These are phyloP conservation scores for Aureobasidium sp. DNA, from an alignment of 2,329 filamentous ascomycete species.

Conservation along the genomic window DNA sequence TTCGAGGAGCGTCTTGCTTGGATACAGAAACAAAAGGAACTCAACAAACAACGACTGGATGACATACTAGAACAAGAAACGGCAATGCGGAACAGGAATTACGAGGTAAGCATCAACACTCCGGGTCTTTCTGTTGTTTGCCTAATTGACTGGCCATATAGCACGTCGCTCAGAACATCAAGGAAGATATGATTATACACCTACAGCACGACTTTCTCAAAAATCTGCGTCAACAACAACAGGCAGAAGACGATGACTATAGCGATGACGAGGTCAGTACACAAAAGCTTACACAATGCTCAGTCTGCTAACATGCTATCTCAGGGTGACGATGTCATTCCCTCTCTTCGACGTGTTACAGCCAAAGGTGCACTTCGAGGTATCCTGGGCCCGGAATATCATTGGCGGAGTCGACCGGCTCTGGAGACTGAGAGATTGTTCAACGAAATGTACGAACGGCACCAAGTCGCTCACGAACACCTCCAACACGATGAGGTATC, in stretches of 20 bases:
- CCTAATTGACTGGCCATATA: not conserved
- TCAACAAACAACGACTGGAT: conserved; percentile 30
- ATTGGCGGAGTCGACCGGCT: conserved; percentile 33
- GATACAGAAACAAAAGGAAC: conserved; percentile 29
- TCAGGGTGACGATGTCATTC: conserved; percentile 21
- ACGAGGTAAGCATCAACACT: conserved; percentile 27
- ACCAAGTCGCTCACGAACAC: conserved; percentile 6
- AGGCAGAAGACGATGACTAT: conserved; percentile 25
- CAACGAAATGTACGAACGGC: conserved; percentile 22
- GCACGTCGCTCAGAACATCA: conserved; percentile 17
- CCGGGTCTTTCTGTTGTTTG: conserved; percentile 23
- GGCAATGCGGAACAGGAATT: conserved; percentile 28
- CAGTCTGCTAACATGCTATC: not conserved
- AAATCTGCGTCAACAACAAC: conserved; percentile 29
- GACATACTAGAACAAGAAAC: conserved; percentile 27
- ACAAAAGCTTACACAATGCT: conserved; percentile 1
- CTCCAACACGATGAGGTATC: conserved; percentile 11
- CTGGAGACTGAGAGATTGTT: conserved; percentile 31
- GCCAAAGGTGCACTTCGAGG: conserved; percentile 15
- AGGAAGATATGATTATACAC: conserved; percentile 20
- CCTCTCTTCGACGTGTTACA: conserved; percentile 25
- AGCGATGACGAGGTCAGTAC: conserved; percentile 33
- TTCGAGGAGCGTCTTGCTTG: conserved; percentile 32
- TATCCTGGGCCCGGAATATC: conserved; percentile 24
- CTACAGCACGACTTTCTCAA: conserved; percentile 26